phyloP scores from a whole-genome alignment of 257 asterid species.

The Nicotiana tomentosiformis region DNA sequence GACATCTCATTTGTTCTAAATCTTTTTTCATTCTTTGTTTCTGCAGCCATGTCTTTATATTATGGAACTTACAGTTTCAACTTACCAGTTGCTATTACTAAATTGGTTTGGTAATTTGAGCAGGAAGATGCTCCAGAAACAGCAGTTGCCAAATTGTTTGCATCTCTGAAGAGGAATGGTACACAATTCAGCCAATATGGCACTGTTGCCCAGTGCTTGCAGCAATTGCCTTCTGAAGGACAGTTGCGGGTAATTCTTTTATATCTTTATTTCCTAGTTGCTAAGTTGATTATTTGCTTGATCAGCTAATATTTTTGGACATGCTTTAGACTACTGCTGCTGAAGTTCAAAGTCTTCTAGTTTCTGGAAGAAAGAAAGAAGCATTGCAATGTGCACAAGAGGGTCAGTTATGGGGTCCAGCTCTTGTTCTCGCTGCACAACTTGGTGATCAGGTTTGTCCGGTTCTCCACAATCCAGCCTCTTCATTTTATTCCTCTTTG shows the following conservation, averaged over 20 bases:
- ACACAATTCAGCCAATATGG: slow-evolving; percentile 53
- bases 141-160: slow-evolving; percentile 80
- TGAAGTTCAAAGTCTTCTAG: slow-evolving; percentile 80
- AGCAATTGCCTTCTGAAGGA: slow-evolving; percentile 78
- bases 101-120: slow-evolving; percentile 10
- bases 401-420: slow-evolving; percentile 99
- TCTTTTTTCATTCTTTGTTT: neutral
- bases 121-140: slow-evolving; percentile 91
- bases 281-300: neutral
- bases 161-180: slow-evolving; percentile 56
- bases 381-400: slow-evolving; percentile 88
- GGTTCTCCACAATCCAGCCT: slow-evolving; percentile 5
- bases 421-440: slow-evolving; percentile 94
- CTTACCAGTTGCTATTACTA: slow-evolving; percentile 6
- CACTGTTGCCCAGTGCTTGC: slow-evolving; percentile 61
- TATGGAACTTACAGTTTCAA: neutral
- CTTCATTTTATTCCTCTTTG: slow-evolving; percentile 4
- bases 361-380: slow-evolving; percentile 89
- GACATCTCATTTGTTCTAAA: neutral
- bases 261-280: neutral
- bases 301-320: neutral
- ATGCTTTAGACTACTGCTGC: slow-evolving; percentile 68
- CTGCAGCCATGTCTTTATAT: neutral
- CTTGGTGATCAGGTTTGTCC: slow-evolving; percentile 71
- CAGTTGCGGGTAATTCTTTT: slow-evolving; percentile 60